phyloP scores from a whole-genome alignment of 176 grass and related monocot genomes.

The Oryza australiensis region DNA sequence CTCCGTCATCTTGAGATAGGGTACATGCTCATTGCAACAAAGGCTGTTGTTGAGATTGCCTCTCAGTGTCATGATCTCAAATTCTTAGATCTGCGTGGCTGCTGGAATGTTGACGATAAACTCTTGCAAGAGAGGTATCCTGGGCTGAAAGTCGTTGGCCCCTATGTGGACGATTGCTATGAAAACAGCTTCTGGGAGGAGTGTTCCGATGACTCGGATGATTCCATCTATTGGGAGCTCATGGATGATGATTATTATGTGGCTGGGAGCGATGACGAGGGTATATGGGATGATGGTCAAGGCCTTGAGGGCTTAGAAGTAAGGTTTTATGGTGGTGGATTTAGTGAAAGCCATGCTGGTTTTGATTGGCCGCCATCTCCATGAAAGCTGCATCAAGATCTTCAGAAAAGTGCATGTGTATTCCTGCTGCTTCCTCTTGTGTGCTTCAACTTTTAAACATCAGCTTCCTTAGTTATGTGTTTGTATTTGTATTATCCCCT shows the following conservation, averaged over 20 bases:
- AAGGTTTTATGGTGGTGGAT: conserved; percentile 75
- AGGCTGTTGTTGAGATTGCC: conserved; percentile 63
- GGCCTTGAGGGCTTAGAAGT: conserved; percentile 70
- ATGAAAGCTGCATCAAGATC: conserved; percentile 24
- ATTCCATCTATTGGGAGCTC: conserved; percentile 83
- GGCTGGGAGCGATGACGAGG: conserved; percentile 65
- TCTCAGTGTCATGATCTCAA: conserved; percentile 72
- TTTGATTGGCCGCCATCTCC: conserved; percentile 93
- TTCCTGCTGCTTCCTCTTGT: conserved; percentile 4
- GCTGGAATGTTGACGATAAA: conserved; percentile 88
- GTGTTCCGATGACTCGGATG: conserved; percentile 81
- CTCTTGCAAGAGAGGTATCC: conserved; percentile 58
- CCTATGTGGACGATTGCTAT: conserved; percentile 75
- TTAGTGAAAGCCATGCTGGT: conserved; percentile 54
- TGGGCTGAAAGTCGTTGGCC: conserved; percentile 64
- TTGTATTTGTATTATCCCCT: conserved; percentile 20
- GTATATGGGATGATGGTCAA: conserved; percentile 78
- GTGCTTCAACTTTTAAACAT: neutral
- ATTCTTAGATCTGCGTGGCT: conserved; percentile 82
- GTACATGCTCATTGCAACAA: conserved; percentile 71
- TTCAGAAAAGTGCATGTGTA: neutral
- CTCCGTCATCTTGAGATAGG: conserved; percentile 78
- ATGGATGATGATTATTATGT: conserved; percentile 58
- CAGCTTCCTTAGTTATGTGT: neutral
- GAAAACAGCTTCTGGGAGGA: conserved; percentile 82